Conservation (phyloP, 2,329 filamentous ascomycete species). For the Aphanoascus verrucosus region DNA sequence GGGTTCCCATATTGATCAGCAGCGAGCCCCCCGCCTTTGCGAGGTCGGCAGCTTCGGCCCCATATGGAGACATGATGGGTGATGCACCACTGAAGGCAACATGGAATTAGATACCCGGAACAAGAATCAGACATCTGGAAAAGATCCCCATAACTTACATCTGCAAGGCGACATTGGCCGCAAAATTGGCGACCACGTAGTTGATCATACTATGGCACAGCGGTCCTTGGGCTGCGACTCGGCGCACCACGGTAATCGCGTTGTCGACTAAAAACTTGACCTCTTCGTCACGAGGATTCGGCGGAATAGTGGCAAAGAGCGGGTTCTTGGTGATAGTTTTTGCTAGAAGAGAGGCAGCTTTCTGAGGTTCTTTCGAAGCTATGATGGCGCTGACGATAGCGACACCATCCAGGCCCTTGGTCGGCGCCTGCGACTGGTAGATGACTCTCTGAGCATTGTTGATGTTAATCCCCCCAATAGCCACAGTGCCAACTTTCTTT, state of each 20-base stretch:
- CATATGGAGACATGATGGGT: conserved; percentile 89
- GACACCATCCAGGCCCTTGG: conserved; percentile 62
- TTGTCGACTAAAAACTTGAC: conserved; percentile 24
- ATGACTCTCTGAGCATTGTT: conserved; percentile 64
- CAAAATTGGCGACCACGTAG: conserved; percentile 86
- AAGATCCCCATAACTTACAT: conserved; percentile 36
- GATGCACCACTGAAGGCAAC: conserved; percentile 54
- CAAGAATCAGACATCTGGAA: not conserved
- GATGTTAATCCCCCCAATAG: conserved; percentile 79
- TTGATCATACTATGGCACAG: conserved; percentile 97
- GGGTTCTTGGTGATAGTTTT: conserved; percentile 42
- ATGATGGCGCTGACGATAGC: conserved; percentile 87
- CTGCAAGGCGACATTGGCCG: conserved; percentile 77
- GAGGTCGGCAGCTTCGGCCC: conserved; percentile 71
- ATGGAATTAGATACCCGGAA: conserved; percentile 12
- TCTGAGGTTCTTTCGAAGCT: conserved; percentile 55
- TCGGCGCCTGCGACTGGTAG: conserved; percentile 51
- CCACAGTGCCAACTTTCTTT: conserved; percentile 48
- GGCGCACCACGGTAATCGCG: conserved; percentile 44
- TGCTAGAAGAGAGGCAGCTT: conserved; percentile 50
- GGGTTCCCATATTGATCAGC: conserved; percentile 90
- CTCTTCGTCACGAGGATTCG: conserved; percentile 22
- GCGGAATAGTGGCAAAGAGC: conserved; percentile 25
- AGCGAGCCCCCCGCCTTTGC: conserved; percentile 64
- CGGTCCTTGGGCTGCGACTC: conserved; percentile 54